Percentiles rank a stretch among this genome's conserved stretches.
phyloP scores from a whole-genome alignment of 352 stramenopile genomes.

The Lagenidium giganteum region DNA sequence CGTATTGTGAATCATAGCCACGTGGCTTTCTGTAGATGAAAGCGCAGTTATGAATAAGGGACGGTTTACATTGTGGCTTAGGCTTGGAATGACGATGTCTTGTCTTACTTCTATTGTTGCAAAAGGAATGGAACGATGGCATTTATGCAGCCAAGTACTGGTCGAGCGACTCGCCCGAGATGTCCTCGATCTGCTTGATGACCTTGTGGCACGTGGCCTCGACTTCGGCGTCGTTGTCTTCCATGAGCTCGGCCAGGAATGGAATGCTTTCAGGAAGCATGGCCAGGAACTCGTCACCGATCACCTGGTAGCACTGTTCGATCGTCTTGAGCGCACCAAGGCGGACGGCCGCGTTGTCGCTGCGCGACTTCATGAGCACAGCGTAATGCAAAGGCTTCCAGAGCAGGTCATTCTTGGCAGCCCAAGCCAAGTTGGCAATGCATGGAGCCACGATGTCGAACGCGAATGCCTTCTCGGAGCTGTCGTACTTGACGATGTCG shows the following conservation, averaged over 20 bases:
- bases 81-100: too few species aligned
- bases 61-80: too few species aligned
- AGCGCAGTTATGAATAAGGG: too few species aligned
- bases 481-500: constrained; percentile 54
- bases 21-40: too few species aligned
- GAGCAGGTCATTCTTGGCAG: constrained; percentile 81
- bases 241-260: constrained; percentile 86
- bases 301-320: constrained; percentile 82
- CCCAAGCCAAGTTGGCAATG: constrained; percentile 80
- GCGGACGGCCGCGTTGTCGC: constrained; percentile 51
- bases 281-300: constrained; percentile 84
- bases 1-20: too few species aligned
- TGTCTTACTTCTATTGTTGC: too few species aligned
- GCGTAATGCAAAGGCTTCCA: constrained; percentile 89
- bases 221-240: constrained; percentile 81
- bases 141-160: constrained; percentile 70
- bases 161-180: constrained; percentile 85
- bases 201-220: constrained; percentile 81
- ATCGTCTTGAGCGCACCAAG: constrained; percentile 75
- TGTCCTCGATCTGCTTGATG: constrained; percentile 89
- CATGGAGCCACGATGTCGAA: constrained; percentile 59
- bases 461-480: constrained; percentile 41
- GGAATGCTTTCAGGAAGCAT: constrained; percentile 89
- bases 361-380: constrained; percentile 84
- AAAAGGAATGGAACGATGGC: too few species aligned